Base-by-base conservation (phyloP, 73 alveolate genomes). In the Stentor coeruleus region DNA sequence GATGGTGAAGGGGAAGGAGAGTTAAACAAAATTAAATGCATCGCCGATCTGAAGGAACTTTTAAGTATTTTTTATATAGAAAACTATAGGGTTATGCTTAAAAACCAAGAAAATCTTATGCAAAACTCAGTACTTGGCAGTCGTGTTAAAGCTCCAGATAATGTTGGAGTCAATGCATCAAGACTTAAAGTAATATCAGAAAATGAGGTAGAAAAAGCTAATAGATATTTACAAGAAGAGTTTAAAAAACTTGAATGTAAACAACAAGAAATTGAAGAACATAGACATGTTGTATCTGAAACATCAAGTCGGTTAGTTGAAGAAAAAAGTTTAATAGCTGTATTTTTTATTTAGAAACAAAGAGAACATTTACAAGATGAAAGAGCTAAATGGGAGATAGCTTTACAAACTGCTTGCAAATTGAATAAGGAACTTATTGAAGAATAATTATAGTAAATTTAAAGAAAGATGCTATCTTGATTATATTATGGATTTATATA, bases 161-260 rank as follows among this genome's bases (percentile, higher is more conserved):
- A 20, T 26, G 37, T 66, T 66, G 79, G 79, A 1, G 20, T 20
- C 33, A 20, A 15, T 26, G 83, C 59, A 15, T 75, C 83, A 15
- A 37, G 72, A 2, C 83, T 75, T 14, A 75, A 75, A 28, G 74
- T 75, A 28, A 35, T n/a, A 6, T 30, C 81, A n/a, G 59, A 75
- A 6, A 75, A n/a, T 1, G 83, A 75, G 26, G 26, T 75, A 20
- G 72, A 40, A 37, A 39, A 75, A 75, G 72, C 72, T 37, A 40
- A 75, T n/a, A 75, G 72, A 75, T 75, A 37, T 75, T 35, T 75
- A n/a, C 59, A 75, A 38, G 83, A 75, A 36, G 59, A 75, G 83
- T 40, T 39, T 38, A 20, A 15, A 14, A 75, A 39, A 40, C 38
- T 75, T 1, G 72, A 75, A 37, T 1, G 14, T 37, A 39, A 75